These are phyloP conservation scores for Chlorella ohadii DNA, from an alignment of 139 green algal genomes.

Conservation along the genomic window DNA sequence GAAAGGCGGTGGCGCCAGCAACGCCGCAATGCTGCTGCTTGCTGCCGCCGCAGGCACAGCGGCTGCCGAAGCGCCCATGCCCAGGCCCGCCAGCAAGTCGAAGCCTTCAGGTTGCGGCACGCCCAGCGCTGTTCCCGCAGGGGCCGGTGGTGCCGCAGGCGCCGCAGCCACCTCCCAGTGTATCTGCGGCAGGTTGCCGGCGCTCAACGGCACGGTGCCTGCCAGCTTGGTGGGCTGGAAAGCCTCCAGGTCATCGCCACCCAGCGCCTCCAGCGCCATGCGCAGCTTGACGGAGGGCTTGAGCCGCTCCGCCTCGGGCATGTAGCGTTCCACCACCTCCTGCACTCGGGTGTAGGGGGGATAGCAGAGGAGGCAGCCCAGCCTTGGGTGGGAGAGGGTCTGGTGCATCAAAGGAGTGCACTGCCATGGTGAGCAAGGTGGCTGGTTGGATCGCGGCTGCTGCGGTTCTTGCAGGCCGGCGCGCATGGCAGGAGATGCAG, in stretches of 20 bases:
- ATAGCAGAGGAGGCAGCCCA: too few species aligned
- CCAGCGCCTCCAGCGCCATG: background rate
- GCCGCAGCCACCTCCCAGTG: conserved; percentile 56
- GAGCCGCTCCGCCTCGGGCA: conserved; percentile 76
- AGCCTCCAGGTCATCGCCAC: conserved; percentile 18
- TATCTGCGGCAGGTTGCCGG: conserved; percentile 68
- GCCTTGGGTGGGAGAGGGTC: too few species aligned
- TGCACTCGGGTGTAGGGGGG: background rate
- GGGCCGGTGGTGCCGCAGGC: background rate
- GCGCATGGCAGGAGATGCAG: too few species aligned
- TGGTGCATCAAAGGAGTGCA: too few species aligned
- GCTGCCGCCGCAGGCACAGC: background rate
- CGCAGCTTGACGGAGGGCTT: conserved; percentile 41
- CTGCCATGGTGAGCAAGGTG: too few species aligned
- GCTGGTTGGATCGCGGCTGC: too few species aligned
- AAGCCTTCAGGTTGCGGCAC: conserved; percentile 27
- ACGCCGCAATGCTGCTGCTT: too few species aligned
- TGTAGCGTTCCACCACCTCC: background rate
- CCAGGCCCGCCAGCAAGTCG: conserved; percentile 8
- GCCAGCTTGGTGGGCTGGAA: conserved; percentile 47
- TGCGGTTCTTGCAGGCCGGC: too few species aligned
- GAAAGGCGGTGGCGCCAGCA: too few species aligned
- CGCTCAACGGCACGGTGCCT: conserved; percentile 56
- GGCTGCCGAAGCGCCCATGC: background rate
- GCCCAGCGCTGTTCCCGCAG: conserved; percentile 4